Base-by-base conservation (phyloP, 306 rosid genomes). In the Astragalus glycyphyllos region DNA sequence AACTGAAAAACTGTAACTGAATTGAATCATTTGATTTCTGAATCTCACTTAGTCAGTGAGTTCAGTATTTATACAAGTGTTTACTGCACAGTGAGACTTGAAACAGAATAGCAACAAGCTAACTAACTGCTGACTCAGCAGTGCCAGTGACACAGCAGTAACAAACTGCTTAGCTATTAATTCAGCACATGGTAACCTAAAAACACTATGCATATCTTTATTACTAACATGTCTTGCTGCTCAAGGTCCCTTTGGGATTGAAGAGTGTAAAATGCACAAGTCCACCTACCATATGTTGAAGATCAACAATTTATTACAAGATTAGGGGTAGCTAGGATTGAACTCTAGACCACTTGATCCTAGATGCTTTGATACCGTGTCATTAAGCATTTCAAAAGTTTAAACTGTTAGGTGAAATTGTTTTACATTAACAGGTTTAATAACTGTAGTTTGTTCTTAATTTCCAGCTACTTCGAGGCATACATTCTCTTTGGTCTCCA, bases 401-500 rank as follows among this genome's bases (percentile, higher is more conserved):
- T 42, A 63, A 63, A 63, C 38, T 42, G 38, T 23, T 42, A 63
- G 7, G 69, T 63, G 38, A 61, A 63, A 63, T 17, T 38, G 20
- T 42, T 63, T 63, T 63, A 44, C 44, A 63, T 63, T 20, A 42
- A 44, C 12, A 1, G 16, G 11, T 13, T 68, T 79, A 63, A 72
- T 49, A 66, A 67, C 53, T 65, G 37, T 61, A 12, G 60, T 46
- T 11, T 74, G 42, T 59, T 74, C 73, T 72, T 70, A 56, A 80
- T 80, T 68, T 77, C 76, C 95, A 94, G 99, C 86, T 94, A 76
- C 95, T 94, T 57, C 97, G 96, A 10, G 68, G 76, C 29, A 23
- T 94, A 75, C 97, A 91, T 69, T 91, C 92, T 71, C 97, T 94
- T 77, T 91, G 99, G 99, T 88, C 90, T 58, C 92, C 92, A 15